phyloP scores from a whole-genome alignment of 768 basidiomycete species.

The Termitomyces sp. region DNA sequence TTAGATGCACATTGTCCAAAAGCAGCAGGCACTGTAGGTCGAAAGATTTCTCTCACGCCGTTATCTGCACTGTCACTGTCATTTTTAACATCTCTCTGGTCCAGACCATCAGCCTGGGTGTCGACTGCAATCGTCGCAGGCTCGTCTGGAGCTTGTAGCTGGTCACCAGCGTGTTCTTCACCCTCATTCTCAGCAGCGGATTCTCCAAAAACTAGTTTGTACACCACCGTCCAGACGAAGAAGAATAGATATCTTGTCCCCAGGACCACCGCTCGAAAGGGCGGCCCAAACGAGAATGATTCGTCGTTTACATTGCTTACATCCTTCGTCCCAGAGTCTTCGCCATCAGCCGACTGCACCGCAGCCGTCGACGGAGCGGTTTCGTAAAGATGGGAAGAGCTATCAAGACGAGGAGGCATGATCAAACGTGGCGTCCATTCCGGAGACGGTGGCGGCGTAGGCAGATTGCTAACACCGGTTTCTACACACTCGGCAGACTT shows the following conservation, averaged over 20 bases:
- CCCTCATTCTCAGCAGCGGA: not conserved
- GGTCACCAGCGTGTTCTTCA: not conserved
- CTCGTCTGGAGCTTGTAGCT: not conserved
- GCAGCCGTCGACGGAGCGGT: not conserved
- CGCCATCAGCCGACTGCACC: not conserved
- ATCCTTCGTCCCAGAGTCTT: not conserved
- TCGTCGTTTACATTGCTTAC: not conserved
- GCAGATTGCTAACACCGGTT: slow-evolving; percentile 15
- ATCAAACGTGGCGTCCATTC: slow-evolving; percentile 14
- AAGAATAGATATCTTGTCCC: not conserved
- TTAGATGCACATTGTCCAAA: not conserved
- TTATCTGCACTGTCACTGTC: not conserved
- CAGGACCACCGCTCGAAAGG: not conserved
- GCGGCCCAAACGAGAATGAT: not conserved
- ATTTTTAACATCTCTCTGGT: too few relatives aligned
- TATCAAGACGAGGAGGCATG: not conserved
- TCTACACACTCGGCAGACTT: slow-evolving; percentile 11
- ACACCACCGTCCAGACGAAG: not conserved
- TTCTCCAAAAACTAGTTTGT: slow-evolving; percentile 7
- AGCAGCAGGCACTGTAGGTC: not conserved
- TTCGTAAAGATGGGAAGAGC: not conserved
- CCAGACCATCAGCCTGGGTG: not conserved
- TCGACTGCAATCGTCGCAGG: not conserved
- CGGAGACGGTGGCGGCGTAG: slow-evolving; percentile 34
- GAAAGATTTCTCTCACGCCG: too few relatives aligned